phyloP scores from a whole-genome alignment of 345 rosid species.

The Clarkia xantiana region DNA sequence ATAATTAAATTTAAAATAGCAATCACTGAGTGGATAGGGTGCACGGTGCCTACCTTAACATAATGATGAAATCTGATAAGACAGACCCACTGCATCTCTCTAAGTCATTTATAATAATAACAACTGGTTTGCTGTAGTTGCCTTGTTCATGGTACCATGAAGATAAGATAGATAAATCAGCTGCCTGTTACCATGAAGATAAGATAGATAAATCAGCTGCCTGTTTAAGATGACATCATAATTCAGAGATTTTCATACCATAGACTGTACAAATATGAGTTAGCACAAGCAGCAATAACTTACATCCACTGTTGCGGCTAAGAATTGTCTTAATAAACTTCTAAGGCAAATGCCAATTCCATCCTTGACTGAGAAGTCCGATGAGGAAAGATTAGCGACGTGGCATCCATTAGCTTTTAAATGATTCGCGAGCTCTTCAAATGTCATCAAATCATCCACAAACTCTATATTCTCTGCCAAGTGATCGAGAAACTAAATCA shows the following conservation, averaged over 20 bases:
- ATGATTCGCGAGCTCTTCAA: constrained; percentile 53
- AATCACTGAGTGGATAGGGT: constrained; percentile 3
- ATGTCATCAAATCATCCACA: constrained; percentile 79
- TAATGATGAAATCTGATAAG: constrained; percentile 63
- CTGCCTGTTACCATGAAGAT: constrained; percentile 36
- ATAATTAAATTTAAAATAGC: too few relatives aligned
- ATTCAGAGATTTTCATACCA: neutral
- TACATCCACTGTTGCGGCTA: constrained; percentile 57
- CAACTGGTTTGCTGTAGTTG: constrained; percentile 25
- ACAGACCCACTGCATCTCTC: constrained; percentile 71
- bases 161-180: constrained; percentile 62
- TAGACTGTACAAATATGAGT: neutral
- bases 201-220: constrained; percentile 3
- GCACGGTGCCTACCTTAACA: constrained; percentile 40
- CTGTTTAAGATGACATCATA: neutral
- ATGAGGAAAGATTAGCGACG: constrained; percentile 83
- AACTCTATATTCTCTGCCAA: constrained; percentile 81
- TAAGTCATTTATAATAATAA: constrained; percentile 61
- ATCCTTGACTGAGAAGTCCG: constrained; percentile 52
- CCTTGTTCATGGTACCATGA: constrained; percentile 63
- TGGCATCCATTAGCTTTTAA: constrained; percentile 67
- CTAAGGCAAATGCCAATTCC: constrained; percentile 74
- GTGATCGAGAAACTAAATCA: neutral
- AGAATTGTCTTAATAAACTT: constrained; percentile 66
- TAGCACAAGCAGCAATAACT: constrained; percentile 14